These are phyloP conservation scores for Citrus australasica DNA, from an alignment of 345 rosid genomes.

Conservation along the genomic window DNA sequence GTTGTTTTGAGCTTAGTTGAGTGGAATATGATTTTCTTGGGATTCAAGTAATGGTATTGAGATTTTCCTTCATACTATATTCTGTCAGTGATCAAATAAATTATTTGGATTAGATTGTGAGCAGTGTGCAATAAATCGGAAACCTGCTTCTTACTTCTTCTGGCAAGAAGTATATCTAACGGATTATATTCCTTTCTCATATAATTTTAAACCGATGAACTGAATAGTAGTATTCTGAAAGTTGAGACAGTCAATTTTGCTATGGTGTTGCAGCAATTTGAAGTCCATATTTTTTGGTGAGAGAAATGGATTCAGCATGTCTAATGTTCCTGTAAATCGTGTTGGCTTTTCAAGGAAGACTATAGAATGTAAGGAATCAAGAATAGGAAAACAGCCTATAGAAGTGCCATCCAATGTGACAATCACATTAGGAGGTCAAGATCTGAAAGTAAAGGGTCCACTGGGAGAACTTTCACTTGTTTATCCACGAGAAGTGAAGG, in stretches of 20 bases:
- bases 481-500: slow-evolving; percentile 78
- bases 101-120: not conserved
- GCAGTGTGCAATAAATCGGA: not conserved
- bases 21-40: not conserved
- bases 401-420: slow-evolving; percentile 76
- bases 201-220: not conserved
- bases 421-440: slow-evolving; percentile 61
- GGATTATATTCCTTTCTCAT: not conserved
- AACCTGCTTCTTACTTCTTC: not conserved
- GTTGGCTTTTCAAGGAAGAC: slow-evolving; percentile 44
- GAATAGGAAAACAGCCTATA: slow-evolving; percentile 88
- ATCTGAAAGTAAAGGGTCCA: slow-evolving; percentile 81
- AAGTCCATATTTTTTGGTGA: slow-evolving; percentile 72
- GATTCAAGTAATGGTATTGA: not conserved
- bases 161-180: too few relatives aligned
- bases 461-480: slow-evolving; percentile 71
- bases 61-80: not conserved
- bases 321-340: slow-evolving; percentile 33
- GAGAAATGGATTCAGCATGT: slow-evolving; percentile 37
- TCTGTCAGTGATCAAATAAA: not conserved
- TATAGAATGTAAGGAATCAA: slow-evolving; percentile 85
- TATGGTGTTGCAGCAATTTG: slow-evolving; percentile 48
- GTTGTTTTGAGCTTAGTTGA: not conserved
- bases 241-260: not conserved
- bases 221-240: not conserved